Base-by-base conservation (phyloP, 305 asterid species). In the Fraxinus velutina region DNA sequence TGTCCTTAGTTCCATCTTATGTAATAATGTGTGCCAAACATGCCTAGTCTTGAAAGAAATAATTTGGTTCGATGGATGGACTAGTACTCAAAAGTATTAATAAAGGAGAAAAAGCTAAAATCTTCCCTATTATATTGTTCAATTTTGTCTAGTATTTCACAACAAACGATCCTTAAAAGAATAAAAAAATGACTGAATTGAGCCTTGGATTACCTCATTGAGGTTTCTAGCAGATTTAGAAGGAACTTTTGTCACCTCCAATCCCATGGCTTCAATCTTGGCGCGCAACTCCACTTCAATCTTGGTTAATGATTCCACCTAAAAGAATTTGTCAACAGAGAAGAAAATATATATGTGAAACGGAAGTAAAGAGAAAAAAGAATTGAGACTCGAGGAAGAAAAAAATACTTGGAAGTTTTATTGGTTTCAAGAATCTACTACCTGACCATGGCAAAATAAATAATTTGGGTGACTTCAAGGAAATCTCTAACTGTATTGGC, bases 221-320 rank as follows among this genome's bases (percentile, higher is more conserved):
- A 92, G 97, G 85, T 89, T 84, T 77, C 88, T 88, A 68, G 91
- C 86, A 66, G 97, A 92, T 81, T 86, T 86, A 9, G 95, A 87
- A 80, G 97, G 97, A 79, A 92, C 88, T 82, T 93, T 92, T 34
- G 91, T 87, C 44, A 90, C 90, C 82, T 93, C 97, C 85, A 84
- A 42, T 19, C 99, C 99, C 10, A 92, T 86, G 78, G 96, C 82
- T 79, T 92, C 92, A 21, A 95, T 93, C 89, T 95, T 95, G 81
- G 94, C 93, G 34, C 99, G 95, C 82, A 95, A 84, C 86, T 94
- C 98, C 71, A 94, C 97, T 84, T 24, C 39, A 34, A 6, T 34
- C 7, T 95, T 95, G 74, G 93, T 90, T 78, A 95, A 60, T 33
- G 97, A 91, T 77, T 95, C 99, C 78, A 95, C 99, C 98, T 93